Evolutionary conservation across 2,329 filamentous ascomycete genomes (phyloP).

Genomic region (Pseudogymnoascus sp.): DNA sequence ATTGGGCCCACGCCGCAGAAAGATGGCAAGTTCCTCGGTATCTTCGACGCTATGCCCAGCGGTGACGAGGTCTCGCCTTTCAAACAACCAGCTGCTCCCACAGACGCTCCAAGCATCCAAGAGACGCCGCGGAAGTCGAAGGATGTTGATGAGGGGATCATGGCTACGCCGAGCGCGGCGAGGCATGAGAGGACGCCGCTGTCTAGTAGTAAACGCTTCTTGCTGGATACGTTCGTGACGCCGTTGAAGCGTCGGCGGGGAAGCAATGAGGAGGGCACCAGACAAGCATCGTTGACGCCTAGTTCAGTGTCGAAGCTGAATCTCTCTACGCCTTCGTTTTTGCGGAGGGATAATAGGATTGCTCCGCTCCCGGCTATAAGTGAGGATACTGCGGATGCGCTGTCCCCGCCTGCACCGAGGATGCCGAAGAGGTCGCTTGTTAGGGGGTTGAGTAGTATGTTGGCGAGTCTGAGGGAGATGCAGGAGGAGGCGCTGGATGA

Average conservation of each 20-base stretch:
- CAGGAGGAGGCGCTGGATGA: conserved; percentile 64
- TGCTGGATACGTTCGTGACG: conserved; percentile 56
- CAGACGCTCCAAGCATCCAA: conserved; percentile 23
- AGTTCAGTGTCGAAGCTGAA: conserved; percentile 45
- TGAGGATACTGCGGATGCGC: conserved; percentile 45
- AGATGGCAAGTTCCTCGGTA: conserved; percentile 65
- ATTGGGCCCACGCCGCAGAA: conserved; percentile 74
- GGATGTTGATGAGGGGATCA: conserved; percentile 7
- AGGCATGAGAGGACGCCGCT: conserved; percentile 34
- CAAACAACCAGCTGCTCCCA: conserved; percentile 23
- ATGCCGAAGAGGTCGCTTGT: conserved; percentile 54
- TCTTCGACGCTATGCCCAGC: conserved; percentile 62
- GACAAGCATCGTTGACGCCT: conserved; percentile 30
- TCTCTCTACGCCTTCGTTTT: conserved; percentile 63
- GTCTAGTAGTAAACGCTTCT: conserved; percentile 49
- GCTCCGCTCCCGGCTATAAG: conserved; percentile 41
- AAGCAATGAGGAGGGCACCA: conserved; percentile 24
- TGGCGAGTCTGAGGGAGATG: conserved; percentile 59
- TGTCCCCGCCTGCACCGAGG: conserved; percentile 36
- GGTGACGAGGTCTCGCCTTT: conserved; percentile 31
- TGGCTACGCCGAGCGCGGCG: conserved; percentile 9
- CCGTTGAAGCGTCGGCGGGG: conserved; percentile 47
- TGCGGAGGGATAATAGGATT: conserved; percentile 42
- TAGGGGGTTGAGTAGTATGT: conserved; percentile 64
- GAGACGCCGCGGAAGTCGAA: conserved; percentile 30